Percentiles rank a stretch among this genome's conserved stretches.
Conservation (phyloP, 352 stramenopile genomes). For the Phytophthora megakarya region DNA sequence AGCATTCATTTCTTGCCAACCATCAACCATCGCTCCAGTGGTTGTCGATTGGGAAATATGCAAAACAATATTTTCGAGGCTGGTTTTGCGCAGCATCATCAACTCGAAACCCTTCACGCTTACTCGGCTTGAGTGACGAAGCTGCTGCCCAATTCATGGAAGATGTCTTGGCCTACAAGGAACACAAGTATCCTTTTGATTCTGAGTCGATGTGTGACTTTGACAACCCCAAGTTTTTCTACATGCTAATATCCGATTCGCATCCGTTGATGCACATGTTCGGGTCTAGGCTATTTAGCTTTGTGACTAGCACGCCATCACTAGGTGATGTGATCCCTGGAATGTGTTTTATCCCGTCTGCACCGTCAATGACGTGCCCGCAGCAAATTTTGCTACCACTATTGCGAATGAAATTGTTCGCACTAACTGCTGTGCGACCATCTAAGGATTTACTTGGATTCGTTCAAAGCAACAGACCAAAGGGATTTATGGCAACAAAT, state of each 20-base stretch:
- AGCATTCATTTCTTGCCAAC: slow-evolving; percentile 48
- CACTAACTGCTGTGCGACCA: slow-evolving; percentile 40
- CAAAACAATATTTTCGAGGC: slow-evolving; percentile 72
- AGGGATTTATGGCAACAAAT: neutral
- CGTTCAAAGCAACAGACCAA: slow-evolving; percentile 38
- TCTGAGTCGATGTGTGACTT: slow-evolving; percentile 74
- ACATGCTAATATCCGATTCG: slow-evolving; percentile 77
- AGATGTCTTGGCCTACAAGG: slow-evolving; percentile 74
- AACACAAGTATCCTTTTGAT: slow-evolving; percentile 80
- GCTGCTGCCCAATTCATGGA: slow-evolving; percentile 69
- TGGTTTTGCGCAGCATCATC: slow-evolving; percentile 65
- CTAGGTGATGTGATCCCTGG: slow-evolving; percentile 46
- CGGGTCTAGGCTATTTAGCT: slow-evolving; percentile 72
- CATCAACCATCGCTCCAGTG: slow-evolving; percentile 66
- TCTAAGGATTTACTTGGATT: slow-evolving; percentile 54
- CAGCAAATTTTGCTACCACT: slow-evolving; percentile 49
- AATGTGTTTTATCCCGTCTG: slow-evolving; percentile 63
- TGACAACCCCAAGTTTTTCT: slow-evolving; percentile 76
- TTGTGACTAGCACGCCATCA: slow-evolving; percentile 58
- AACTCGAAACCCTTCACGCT: slow-evolving; percentile 31
- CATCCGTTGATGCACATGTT: slow-evolving; percentile 81
- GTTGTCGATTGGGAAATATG: slow-evolving; percentile 77
- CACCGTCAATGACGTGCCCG: slow-evolving; percentile 38
- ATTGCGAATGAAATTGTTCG: slow-evolving; percentile 56
- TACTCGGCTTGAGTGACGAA: slow-evolving; percentile 56